Percentiles rank a stretch among this genome's conserved stretches.
Conservation (phyloP, 2,329 filamentous ascomycete species). For the Aspergillus sp. region DNA sequence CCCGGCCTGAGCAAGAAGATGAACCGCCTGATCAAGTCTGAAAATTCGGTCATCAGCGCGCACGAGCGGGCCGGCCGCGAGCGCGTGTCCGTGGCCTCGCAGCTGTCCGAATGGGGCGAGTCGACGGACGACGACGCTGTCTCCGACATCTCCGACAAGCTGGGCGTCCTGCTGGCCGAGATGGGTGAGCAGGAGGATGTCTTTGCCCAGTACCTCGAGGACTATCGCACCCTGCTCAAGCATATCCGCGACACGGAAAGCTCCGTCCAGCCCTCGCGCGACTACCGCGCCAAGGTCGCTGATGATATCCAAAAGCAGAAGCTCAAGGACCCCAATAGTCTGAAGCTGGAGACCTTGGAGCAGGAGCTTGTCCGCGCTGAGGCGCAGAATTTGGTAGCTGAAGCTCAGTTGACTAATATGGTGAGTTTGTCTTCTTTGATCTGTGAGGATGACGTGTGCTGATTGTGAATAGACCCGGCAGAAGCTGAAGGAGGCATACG, state of each 20-base stretch:
- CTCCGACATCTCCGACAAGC: constrained; percentile 90
- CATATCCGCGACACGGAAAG: constrained; percentile 92
- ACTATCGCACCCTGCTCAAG: constrained; percentile 79
- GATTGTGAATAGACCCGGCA: constrained; percentile 68
- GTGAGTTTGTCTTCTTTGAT: constrained; percentile 52
- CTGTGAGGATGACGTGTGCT: neutral
- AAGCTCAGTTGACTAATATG: constrained; percentile 93
- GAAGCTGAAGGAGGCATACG: constrained; percentile 94
- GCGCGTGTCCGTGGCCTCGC: constrained; percentile 77
- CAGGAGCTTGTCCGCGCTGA: constrained; percentile 96
- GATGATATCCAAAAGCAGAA: constrained; percentile 93
- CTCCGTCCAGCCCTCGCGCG: constrained; percentile 88
- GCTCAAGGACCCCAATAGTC: constrained; percentile 84
- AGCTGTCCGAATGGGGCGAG: constrained; percentile 96
- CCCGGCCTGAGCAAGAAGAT: constrained; percentile 87
- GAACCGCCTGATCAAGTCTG: constrained; percentile 89
- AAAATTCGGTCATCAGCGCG: constrained; percentile 82
- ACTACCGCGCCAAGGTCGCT: constrained; percentile 80
- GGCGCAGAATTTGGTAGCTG: constrained; percentile 91
- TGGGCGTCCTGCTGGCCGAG: constrained; percentile 88
- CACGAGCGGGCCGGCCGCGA: constrained; percentile 85
- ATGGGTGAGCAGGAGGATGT: constrained; percentile 90
- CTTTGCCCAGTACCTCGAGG: constrained; percentile 84
- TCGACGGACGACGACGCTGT: constrained; percentile 82
- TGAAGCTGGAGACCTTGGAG: constrained; percentile 79